Evolutionary conservation across 805 yeast species (phyloP).

Genomic region (Teunomyces atbi): DNA sequence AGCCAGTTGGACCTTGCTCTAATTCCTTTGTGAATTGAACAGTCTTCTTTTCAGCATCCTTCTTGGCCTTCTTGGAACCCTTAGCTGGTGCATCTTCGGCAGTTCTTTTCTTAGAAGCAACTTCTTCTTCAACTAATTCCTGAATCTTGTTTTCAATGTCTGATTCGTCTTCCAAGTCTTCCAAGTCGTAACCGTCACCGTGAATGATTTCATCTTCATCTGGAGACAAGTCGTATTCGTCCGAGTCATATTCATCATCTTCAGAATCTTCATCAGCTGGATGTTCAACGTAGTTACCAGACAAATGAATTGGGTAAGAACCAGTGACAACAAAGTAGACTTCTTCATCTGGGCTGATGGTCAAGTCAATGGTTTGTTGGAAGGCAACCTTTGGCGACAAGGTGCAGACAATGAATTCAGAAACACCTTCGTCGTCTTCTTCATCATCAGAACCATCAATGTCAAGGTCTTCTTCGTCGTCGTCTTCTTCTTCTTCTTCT

Average conservation of each 20-base stretch:
- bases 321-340: conserved; percentile 94
- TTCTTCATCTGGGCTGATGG: conserved; percentile 91
- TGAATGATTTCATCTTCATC: conserved; percentile 70
- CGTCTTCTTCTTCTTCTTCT: conserved; percentile 46
- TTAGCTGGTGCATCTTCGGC: conserved; percentile 31
- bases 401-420: conserved; percentile 85
- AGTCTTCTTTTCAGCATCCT: conserved; percentile 51
- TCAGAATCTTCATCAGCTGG: conserved; percentile 78
- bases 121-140: conserved; percentile 67
- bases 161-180: conserved; percentile 64
- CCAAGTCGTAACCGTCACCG: conserved; percentile 54
- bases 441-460: conserved; percentile 55
- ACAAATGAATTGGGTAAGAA: conserved; percentile 85
- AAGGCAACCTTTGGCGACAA: conserved; percentile 78
- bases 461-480: conserved; percentile 48
- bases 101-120: conserved; percentile 34
- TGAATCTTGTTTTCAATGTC: conserved; percentile 72
- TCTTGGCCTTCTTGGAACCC: conserved; percentile 30
- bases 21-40: conserved; percentile 88
- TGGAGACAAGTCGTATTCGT: conserved; percentile 68
- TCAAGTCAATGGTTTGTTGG: conserved; percentile 90
- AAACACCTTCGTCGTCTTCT: conserved; percentile 71
- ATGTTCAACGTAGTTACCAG: conserved; percentile 95
- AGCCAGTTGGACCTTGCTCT: conserved; percentile 90
- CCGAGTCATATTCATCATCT: conserved; percentile 48